Conservation (phyloP, 495 filamentous ascomycete genomes). For the Tuber indicum region DNA sequence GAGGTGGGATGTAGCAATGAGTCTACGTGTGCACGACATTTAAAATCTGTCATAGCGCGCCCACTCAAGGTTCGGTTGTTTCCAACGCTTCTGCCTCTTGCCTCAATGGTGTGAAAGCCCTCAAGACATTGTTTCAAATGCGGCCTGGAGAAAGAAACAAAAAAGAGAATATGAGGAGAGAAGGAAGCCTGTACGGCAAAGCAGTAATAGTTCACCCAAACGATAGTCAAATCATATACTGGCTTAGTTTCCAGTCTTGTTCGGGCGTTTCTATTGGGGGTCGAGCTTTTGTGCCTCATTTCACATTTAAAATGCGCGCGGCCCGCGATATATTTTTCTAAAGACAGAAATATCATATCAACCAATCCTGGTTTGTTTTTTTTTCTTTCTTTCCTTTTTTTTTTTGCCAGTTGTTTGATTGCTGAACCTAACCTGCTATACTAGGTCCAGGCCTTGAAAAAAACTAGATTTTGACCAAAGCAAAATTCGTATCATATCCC, state of each 20-base stretch:
- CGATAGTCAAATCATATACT: not conserved
- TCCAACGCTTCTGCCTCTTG: not conserved
- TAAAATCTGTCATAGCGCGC: constrained; percentile 4
- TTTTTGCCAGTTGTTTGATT: not conserved
- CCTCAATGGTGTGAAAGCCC: not conserved
- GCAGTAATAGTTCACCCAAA: not conserved
- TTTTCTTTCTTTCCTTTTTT: not conserved
- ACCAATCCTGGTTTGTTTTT: not conserved
- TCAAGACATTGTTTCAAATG: not conserved
- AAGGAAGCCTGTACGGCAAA: not conserved
- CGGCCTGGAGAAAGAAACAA: not conserved
- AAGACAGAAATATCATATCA: not conserved
- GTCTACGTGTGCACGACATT: constrained; percentile 19
- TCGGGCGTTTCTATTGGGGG: not conserved
- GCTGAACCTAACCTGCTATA: not conserved
- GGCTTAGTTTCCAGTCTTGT: not conserved
- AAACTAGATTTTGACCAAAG: not conserved
- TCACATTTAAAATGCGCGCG: not conserved
- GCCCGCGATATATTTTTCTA: not conserved
- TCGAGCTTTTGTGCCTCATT: not conserved
- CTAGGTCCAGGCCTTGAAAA: not conserved
- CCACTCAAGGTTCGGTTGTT: not conserved
- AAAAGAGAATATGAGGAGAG: not conserved
- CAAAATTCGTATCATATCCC: not conserved
- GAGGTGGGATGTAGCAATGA: constrained; percentile 14